phyloP scores from a whole-genome alignment of 176 grass and related monocot species.

The Phoenix dactylifera region DNA sequence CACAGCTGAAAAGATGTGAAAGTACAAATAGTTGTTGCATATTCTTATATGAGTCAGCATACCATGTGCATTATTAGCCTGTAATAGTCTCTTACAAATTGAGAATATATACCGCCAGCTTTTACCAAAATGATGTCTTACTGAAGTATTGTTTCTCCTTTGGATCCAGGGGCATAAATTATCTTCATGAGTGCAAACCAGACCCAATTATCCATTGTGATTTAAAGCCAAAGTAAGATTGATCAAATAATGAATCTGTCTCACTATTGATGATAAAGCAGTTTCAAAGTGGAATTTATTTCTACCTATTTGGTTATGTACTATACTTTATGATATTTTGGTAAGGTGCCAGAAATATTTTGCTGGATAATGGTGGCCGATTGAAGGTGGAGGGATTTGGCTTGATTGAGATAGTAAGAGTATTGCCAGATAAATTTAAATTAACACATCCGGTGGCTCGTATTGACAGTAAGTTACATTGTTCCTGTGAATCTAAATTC shows the following conservation, averaged over 20 bases:
- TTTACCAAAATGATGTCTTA: no score
- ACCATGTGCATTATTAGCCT: no score
- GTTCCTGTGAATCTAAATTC: constrained; percentile 2
- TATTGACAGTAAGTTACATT: constrained; percentile 51
- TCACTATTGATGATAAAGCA: neutral
- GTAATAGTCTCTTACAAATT: no score
- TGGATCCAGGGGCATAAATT: constrained; percentile 75
- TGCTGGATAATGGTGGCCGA: constrained; percentile 75
- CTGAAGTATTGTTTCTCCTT: constrained; percentile 3
- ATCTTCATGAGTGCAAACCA: constrained; percentile 94
- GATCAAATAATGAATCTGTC: constrained; percentile 5
- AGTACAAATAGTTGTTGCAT: no score
- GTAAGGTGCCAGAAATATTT: constrained; percentile 97
- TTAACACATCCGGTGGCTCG: constrained; percentile 35
- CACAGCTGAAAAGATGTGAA: no score
- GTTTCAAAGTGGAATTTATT: constrained; percentile 20
- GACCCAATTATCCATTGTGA: constrained; percentile 84
- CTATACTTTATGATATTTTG: constrained; percentile 43
- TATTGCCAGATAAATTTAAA: constrained; percentile 49
- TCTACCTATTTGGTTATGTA: constrained; percentile 1
- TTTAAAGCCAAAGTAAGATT: constrained; percentile 81
- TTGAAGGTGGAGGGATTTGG: constrained; percentile 87
- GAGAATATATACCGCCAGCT: no score
- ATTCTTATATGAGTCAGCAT: no score
- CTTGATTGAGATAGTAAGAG: constrained; percentile 54